Evolutionary conservation across 371 early-diverging fungal species (phyloP).

Genomic region (Rhizopus stolonifer): DNA sequence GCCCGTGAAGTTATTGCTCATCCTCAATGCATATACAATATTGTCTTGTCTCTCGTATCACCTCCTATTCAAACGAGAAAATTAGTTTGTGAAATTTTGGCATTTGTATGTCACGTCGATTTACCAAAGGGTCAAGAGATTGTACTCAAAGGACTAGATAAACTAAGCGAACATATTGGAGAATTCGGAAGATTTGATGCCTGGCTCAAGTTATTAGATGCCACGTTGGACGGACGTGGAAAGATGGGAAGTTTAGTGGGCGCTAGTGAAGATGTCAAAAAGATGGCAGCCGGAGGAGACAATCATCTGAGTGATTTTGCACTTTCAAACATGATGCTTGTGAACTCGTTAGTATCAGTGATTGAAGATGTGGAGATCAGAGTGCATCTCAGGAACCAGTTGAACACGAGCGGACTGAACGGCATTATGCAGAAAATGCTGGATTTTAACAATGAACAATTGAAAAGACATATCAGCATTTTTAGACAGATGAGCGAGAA

Average conservation of each 20-base stretch:
- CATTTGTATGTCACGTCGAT: conserved; percentile 81
- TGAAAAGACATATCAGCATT: conserved; percentile 74
- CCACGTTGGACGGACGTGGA: conserved; percentile 78
- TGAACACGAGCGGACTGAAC: conserved; percentile 72
- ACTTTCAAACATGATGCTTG: conserved; percentile 79
- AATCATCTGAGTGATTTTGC: conserved; percentile 79
- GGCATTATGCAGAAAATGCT: conserved; percentile 76
- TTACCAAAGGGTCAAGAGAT: conserved; percentile 76
- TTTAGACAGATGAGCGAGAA: conserved; percentile 76
- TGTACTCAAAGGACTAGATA: conserved; percentile 74
- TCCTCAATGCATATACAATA: conserved; percentile 70
- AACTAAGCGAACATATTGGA: conserved; percentile 56
- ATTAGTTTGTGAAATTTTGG: conserved; percentile 79
- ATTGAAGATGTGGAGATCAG: conserved; percentile 78
- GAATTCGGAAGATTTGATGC: conserved; percentile 75
- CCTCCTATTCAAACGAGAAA: conserved; percentile 76
- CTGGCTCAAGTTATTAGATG: conserved; percentile 77
- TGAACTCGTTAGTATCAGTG: conserved; percentile 79
- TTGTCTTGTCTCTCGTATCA: conserved; percentile 77
- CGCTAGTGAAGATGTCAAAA: conserved; percentile 73
- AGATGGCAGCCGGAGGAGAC: conserved; percentile 61
- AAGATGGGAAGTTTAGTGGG: conserved; percentile 81
- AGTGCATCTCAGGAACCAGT: conserved; percentile 74
- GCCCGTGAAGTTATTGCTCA: conserved; percentile 77
- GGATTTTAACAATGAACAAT: conserved; percentile 66